Base-by-base conservation (phyloP, 2,329 filamentous ascomycete genomes). In the Ceratocystis destructans region DNA sequence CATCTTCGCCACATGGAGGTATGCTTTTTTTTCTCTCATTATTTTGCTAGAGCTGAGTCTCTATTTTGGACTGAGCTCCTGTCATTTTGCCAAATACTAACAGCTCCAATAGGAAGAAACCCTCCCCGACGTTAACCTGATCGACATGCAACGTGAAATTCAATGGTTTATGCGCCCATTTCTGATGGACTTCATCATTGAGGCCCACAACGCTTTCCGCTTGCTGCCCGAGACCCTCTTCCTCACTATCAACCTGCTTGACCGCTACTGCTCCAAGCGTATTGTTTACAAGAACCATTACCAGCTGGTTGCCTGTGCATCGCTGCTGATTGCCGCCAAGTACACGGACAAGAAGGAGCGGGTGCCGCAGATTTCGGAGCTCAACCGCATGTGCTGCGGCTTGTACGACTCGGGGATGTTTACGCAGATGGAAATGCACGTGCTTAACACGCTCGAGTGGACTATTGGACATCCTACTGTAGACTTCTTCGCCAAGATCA, bases 151-250 rank as follows among this genome's bases (percentile, higher is more conserved):
- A 78, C 91, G 92, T 70, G 94, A 99, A 82, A 97, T 99, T 70
- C 91, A 97, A 75, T 99, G 94, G 94, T 97, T 95, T 78, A 99
- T 99, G 94, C 83, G 94, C 72, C 94, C 94, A 0, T 97, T 96
- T 76, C 86, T 99, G 45, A 89, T 99, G 74, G 94, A 99, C 79
- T 99, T 99, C 78, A 84, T 99, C 71, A 88, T 97, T 72, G 94
- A 99, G 82, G 94, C 93, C 63, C 94, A 99, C 74, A 88, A 90
- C 70, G 93, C 93, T 69, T 99, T 97, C 78, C 88, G 90, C 71
- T 83, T 99, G 10, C 83, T 97, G 12, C 93, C 94, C 50, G 91
- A 96, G 76, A 99, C 94, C 1, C 83, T 99, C 64, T 96, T 96
- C 80, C 84, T 99, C 67, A 92, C 94, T 44, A 87, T 97, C 77